Base-by-base conservation (phyloP, 495 filamentous ascomycete genomes). In the Annulohypoxylon maeteangense region DNA sequence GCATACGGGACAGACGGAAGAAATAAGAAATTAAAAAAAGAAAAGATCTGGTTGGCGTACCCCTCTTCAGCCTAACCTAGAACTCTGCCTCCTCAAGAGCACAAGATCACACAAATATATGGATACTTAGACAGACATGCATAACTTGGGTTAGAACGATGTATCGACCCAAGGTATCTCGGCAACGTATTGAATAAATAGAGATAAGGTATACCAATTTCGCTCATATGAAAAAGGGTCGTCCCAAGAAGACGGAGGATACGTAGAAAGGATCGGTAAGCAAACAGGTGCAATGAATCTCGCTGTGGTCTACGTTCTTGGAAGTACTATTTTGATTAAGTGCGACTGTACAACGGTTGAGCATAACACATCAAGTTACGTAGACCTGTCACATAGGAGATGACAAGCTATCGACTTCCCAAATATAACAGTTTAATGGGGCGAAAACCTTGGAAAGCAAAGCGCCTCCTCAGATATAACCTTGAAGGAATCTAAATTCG, bases 21-120 rank as follows among this genome's bases (percentile, higher is more conserved):
- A 68, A 57, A 36, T n/a, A 27, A 27, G 29, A 54, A 54, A 31
- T 54, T 64, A 47, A 55, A 60, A 42, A 51, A 4, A 63, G 51
- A 70, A 48, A 40, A 38, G 31, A 54, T 64, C 36, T 25, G 59
- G 55, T 65, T 61, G 65, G 55, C 55, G 62, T 70, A 54, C 65
- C 48, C 61, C 56, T 68, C 70, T 73, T 68, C 70, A 68, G 60
- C 70, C 64, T 68, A 62, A 68, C 61, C 25, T 48, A 59, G 54
- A 65, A 38, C 47, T 60, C 31, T 23, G 14, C 36, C 55, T 42
- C 25, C 34, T 51, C 47, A 12, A n/a, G 45, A 25, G 36, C 34
- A 65, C 22, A 32, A 40, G 12, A 40, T 40, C 11, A 34, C 32
- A 40, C 22, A 63, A 42, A 44, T 54, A 45, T 47, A 45, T 48